Base-by-base conservation (phyloP, 495 filamentous ascomycete genomes). In the Talaromyces adpressus region DNA sequence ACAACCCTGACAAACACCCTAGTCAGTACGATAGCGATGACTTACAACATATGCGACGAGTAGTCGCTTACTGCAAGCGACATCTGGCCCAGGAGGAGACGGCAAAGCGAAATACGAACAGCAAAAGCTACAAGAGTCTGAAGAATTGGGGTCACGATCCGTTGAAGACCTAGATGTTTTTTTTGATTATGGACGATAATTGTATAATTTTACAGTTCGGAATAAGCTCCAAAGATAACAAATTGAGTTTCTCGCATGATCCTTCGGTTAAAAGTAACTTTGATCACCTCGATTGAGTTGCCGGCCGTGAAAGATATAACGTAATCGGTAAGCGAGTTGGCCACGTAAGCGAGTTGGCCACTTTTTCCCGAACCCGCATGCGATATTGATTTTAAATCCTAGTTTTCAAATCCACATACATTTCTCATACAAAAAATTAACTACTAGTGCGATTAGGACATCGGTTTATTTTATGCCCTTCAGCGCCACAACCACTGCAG, bases 121-220 rank as follows among this genome's bases (percentile, higher is more conserved):
- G 81, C 61, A 84, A 81, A 64, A 83, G 82, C 45, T 84, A 84
- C 64, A 81, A 79, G 63, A 83, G 79, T 36, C 69, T 89, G 72
- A 88, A 88, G 77, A 89, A 88, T 62, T 89, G 86, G 85, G 84
- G 85, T 1, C 85, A 89, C 72, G 86, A 89, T 79, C 71, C 84
- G 8, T 70, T 77, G 64, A 87, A 85, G 61, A 62, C 64, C 41
- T 66, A 22, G 7, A 32, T 23, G 32, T 14, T 34, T 60, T 27
- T 27, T 4, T 27, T 27, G 27, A 14, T 47, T 47, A n/a, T 16
- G 36, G 7, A 49, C 45, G 18, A 20, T 20, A 49, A 2, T 49
- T 49, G 14, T 41, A 20, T 49, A 18, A 49, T 12, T 2, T 49
- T 20, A 20, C 6, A 8, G 45, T 1, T 22, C n/a, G 2, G 7